A percentile compares a stretch with the other conserved stretches of the same genome.
These are phyloP conservation scores for Myrica gale DNA, from an alignment of 306 rosid genomes.

Conservation along the genomic window DNA sequence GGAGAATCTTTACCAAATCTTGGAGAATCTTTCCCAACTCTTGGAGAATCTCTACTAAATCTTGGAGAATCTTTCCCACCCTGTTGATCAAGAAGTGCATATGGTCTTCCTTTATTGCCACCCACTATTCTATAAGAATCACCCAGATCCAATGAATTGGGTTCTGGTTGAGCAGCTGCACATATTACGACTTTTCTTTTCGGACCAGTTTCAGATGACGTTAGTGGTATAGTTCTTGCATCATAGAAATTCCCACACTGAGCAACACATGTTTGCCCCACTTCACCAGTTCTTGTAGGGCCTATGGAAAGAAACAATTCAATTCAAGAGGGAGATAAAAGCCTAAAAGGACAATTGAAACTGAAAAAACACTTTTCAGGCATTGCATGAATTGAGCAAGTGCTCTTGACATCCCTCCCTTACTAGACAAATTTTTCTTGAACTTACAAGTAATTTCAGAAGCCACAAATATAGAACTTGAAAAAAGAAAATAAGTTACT, in stretches of 20 bases:
- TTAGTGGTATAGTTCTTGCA: conserved; percentile 27
- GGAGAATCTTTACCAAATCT: conserved; percentile 75
- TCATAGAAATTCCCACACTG: conserved; percentile 36
- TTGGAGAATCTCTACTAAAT: conserved; percentile 73
- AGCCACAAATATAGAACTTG: background rate
- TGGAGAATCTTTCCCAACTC: conserved; percentile 71
- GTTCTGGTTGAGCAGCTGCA: conserved; percentile 50
- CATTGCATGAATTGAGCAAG: background rate
- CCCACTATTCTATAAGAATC: conserved; percentile 87
- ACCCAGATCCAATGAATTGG: conserved; percentile 67
- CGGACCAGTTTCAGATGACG: conserved; percentile 51
- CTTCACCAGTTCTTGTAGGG: conserved; percentile 35
- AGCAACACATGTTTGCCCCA: conserved; percentile 22
- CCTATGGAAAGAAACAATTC: conserved; percentile 24
- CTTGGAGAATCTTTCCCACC: conserved; percentile 72
- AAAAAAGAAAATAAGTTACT: too few relatives aligned
- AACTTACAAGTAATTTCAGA: background rate
- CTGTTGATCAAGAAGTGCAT: conserved; percentile 63
- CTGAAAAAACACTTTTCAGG: background rate
- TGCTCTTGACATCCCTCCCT: background rate
- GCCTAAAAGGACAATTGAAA: background rate
- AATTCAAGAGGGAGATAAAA: conserved; percentile 22
- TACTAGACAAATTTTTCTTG: too few relatives aligned
- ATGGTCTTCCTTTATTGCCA: conserved; percentile 55
- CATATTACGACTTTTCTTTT: conserved; percentile 42